Base-by-base conservation (phyloP, 1,139 yeast genomes). In the Blastobotrys buckinghamii region DNA sequence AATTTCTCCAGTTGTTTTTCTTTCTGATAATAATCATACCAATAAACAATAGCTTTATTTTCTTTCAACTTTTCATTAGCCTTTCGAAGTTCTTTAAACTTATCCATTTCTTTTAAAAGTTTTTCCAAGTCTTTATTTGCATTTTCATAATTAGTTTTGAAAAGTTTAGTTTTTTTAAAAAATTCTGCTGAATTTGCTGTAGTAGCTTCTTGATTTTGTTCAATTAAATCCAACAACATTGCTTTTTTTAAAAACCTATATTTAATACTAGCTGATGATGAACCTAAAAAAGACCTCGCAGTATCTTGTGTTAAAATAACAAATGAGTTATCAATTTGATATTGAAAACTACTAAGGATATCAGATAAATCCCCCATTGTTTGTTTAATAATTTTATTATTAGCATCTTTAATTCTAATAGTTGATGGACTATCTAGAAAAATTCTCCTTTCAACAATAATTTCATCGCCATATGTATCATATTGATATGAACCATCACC, bases 301-400 rank as follows among this genome's bases (percentile, higher is more conserved):
- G 84, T 86, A 59, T 94, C 97, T 64, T 94, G 99, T 0, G 96
- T 87, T 46, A 94, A 72, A 59, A 94, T 86, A 1, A 96, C 88
- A 77, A 94, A 79, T 6, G 97, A 97, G 59, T 94, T 94, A 58
- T 84, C 94, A 19, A 92, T 83, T 2, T 89, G 81, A 43, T 92
- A 82, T 41, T 84, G 81, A 62, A 84, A 88, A 53, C 75, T 77
- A 54, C 78, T 79, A 39, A 89, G 67, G 8, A 92, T 82, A 12
- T 77, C 78, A 54, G 81, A 88, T 34, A 92, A 68, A 7, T 81
- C 84, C 22, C 76, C 71, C 53, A 81, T 83, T 58, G 82, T 84
- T 9, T 71, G 73, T 2, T 88, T 78, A 0, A 86, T 65, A 1
- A 72, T 73, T 51, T 71, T 76, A 2, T 83, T 82, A 4, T 56